These are phyloP conservation scores for Cystofilobasidium ferigula DNA, from an alignment of 768 basidiomycete genomes.

Conservation along the genomic window DNA sequence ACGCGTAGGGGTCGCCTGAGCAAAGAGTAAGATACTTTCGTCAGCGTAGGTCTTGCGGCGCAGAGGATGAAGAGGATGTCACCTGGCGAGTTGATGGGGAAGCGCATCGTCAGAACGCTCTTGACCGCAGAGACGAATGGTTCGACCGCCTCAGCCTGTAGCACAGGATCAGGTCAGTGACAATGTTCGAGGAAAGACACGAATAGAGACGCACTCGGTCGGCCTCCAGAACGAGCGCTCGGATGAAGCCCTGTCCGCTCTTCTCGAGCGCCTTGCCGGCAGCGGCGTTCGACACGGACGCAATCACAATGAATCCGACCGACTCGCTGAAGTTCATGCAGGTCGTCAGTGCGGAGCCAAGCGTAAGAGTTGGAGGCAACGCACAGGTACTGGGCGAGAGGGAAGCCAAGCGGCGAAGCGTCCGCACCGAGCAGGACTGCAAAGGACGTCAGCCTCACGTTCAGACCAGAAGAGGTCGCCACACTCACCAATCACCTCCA, in stretches of 20 bases:
- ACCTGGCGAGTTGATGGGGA: conserved; percentile 19
- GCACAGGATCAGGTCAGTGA: not conserved
- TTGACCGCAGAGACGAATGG: conserved; percentile 14
- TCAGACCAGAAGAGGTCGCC: not conserved
- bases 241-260: conserved; percentile 4
- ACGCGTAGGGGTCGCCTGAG: conserved; percentile 21
- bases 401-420: conserved; percentile 18
- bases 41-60: not conserved
- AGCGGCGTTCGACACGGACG: conserved; percentile 14
- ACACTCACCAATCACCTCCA: conserved; percentile 10
- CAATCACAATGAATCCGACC: conserved; percentile 21
- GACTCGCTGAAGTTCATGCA: not conserved
- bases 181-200: no score
- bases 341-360: not conserved
- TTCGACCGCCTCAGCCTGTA: conserved; percentile 5
- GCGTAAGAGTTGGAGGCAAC: not conserved
- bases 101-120: conserved; percentile 17
- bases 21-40: not conserved
- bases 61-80: not conserved
- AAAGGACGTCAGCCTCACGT: not conserved
- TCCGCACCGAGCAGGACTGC: conserved; percentile 23
- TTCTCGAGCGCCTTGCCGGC: conserved; percentile 10
- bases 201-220: not conserved
- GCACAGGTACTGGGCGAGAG: conserved; percentile 19
- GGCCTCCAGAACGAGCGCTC: conserved; percentile 18